phyloP scores from a whole-genome alignment of 805 yeast genomes.

The Pichia californica region DNA sequence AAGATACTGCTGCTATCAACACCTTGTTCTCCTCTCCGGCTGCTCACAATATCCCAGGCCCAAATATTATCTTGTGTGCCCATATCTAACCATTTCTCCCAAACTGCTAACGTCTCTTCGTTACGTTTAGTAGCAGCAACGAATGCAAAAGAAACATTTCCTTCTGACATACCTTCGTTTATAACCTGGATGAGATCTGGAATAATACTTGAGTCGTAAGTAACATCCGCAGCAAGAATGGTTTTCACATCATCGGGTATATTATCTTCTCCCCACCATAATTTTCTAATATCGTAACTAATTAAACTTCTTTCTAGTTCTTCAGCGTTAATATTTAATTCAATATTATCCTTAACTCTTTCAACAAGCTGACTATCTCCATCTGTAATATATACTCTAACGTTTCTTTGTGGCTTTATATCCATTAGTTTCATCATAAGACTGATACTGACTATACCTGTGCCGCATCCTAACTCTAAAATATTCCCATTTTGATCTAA shows the following conservation, averaged over 20 bases:
- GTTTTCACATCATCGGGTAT: conserved; percentile 40
- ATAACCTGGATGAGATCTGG: conserved; percentile 49
- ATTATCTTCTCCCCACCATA: conserved; percentile 55
- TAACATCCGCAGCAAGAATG: conserved; percentile 80
- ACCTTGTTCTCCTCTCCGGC: background rate
- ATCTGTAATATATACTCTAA: conserved; percentile 48
- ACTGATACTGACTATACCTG: conserved; percentile 68
- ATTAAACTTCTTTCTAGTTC: conserved; percentile 6
- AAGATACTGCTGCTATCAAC: background rate
- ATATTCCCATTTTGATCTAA: conserved; percentile 20
- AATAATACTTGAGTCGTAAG: conserved; percentile 64
- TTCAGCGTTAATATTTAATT: conserved; percentile 32
- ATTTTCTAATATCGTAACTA: conserved; percentile 29
- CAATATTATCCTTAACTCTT: conserved; percentile 37
- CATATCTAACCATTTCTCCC: conserved; percentile 33
- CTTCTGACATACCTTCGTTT: conserved; percentile 27
- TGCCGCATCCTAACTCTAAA: conserved; percentile 83
- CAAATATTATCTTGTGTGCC: conserved; percentile 21
- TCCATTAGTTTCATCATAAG: conserved; percentile 20
- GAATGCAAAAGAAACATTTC: conserved; percentile 20
- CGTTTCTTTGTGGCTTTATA: background rate
- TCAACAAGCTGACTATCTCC: conserved; percentile 56
- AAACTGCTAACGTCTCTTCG: conserved; percentile 38
- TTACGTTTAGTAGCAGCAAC: conserved; percentile 79
- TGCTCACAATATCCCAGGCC: conserved; percentile 20